phyloP scores from a whole-genome alignment of 2,329 filamentous ascomycete species.

The Venturia nashicola region DNA sequence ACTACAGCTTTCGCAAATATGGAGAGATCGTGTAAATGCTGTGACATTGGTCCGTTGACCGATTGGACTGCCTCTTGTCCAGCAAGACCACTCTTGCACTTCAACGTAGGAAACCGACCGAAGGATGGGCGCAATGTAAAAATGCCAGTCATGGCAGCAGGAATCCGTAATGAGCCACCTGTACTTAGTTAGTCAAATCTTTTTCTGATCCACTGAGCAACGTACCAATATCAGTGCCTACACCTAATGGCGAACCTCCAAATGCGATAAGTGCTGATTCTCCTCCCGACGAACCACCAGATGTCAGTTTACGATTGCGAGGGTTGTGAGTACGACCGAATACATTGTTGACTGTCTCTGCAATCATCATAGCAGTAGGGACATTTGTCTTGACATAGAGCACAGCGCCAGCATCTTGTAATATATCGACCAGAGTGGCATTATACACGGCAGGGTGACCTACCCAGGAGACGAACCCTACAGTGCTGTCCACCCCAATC shows the following conservation, averaged over 20 bases:
- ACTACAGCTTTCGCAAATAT: constrained; percentile 30
- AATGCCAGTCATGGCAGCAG: constrained; percentile 45
- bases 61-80: constrained; percentile 54
- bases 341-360: constrained; percentile 53
- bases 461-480: constrained; percentile 52
- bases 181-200: constrained; percentile 3
- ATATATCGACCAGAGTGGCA: constrained; percentile 44
- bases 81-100: constrained; percentile 43
- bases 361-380: constrained; percentile 58
- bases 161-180: constrained; percentile 43
- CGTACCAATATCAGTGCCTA: constrained; percentile 50
- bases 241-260: constrained; percentile 45
- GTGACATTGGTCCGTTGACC: constrained; percentile 52
- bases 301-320: constrained; percentile 43
- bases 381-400: constrained; percentile 62
- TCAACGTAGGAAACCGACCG: constrained; percentile 47
- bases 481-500: constrained; percentile 44
- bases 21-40: constrained; percentile 39
- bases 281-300: constrained; percentile 55
- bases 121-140: constrained; percentile 45
- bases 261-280: constrained; percentile 52
- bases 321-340: constrained; percentile 54
- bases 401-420: constrained; percentile 49
- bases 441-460: constrained; percentile 45
- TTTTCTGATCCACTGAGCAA: background rate